Conservation (phyloP, 805 yeast genomes). For the Dipodascus albidus region DNA sequence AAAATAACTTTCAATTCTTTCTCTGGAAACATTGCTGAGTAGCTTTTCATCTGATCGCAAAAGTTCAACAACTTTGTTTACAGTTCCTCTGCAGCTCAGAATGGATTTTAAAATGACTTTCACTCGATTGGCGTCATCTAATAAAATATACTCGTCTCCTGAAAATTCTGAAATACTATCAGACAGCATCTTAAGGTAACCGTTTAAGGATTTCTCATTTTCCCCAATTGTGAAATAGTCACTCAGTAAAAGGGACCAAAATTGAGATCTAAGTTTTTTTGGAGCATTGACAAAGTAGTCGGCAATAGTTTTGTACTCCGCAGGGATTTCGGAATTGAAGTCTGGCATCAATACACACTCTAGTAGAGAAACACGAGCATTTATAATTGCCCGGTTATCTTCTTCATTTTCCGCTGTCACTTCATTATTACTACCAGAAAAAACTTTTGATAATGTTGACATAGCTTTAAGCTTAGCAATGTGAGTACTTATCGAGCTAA, state of each 20-base stretch:
- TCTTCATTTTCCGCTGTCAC: constrained; percentile 1
- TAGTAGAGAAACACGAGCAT: constrained; percentile 12
- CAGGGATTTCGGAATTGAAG: constrained; percentile 9
- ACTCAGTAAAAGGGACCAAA: constrained; percentile 66
- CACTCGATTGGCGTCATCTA: constrained; percentile 27
- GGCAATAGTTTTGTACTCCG: constrained; percentile 42
- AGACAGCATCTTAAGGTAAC: constrained; percentile 30
- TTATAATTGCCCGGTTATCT: neutral
- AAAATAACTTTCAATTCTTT: constrained; percentile 8
- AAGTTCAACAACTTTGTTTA: constrained; percentile 22
- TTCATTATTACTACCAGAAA: constrained; percentile 16
- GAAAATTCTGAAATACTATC: constrained; percentile 32
- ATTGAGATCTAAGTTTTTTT: constrained; percentile 49
- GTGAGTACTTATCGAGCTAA: constrained; percentile 42
- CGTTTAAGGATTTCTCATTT: constrained; percentile 40
- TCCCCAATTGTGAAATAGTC: constrained; percentile 34
- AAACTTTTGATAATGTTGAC: constrained; percentile 45
- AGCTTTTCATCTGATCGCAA: constrained; percentile 14
- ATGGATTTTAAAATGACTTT: constrained; percentile 37
- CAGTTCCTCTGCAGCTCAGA: constrained; percentile 42
- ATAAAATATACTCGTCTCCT: constrained; percentile 16
- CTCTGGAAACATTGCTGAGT: constrained; percentile 5
- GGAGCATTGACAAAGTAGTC: constrained; percentile 54
- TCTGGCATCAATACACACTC: constrained; percentile 25
- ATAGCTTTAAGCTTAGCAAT: constrained; percentile 63